Percentiles rank a stretch among this genome's conserved stretches.
Evolutionary conservation across 352 stramenopile species (phyloP).

Genomic region (Phytophthora hybrid): DNA sequence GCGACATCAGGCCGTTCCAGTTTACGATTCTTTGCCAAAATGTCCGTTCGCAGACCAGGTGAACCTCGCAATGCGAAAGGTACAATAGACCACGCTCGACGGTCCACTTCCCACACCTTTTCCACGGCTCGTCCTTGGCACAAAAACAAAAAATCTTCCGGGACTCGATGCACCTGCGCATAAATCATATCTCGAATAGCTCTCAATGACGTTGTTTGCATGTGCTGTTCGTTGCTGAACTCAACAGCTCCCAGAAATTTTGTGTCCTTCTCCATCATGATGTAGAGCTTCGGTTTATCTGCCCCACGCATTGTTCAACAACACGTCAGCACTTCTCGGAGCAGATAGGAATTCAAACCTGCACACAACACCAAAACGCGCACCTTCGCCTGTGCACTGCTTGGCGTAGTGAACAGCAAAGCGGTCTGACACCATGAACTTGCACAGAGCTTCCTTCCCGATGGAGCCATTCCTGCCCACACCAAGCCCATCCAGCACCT

Average conservation of each 20-base stretch:
- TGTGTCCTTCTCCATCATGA: slow-evolving; percentile 69
- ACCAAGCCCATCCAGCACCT: slow-evolving; percentile 44
- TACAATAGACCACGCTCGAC: slow-evolving; percentile 62
- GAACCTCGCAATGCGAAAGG: slow-evolving; percentile 66
- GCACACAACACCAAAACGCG: neutral
- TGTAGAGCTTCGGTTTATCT: slow-evolving; percentile 71
- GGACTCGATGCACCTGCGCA: slow-evolving; percentile 46
- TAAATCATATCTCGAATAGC: slow-evolving; percentile 61
- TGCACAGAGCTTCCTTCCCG: slow-evolving; percentile 51
- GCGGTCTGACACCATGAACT: slow-evolving; percentile 57
- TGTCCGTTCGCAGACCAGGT: slow-evolving; percentile 49
- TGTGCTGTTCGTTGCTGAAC: slow-evolving; percentile 62
- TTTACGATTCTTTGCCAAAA: slow-evolving; percentile 49
- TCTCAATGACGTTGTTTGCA: slow-evolving; percentile 58
- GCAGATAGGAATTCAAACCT: neutral
- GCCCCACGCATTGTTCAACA: neutral
- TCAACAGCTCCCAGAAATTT: slow-evolving; percentile 68
- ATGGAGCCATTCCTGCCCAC: slow-evolving; percentile 39
- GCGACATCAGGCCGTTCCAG: slow-evolving; percentile 39
- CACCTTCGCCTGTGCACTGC: slow-evolving; percentile 65
- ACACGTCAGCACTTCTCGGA: neutral
- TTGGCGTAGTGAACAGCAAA: slow-evolving; percentile 73
- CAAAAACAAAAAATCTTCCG: slow-evolving; percentile 60
- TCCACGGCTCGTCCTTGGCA: slow-evolving; percentile 61
- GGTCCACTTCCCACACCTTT: slow-evolving; percentile 63